Conservation (phyloP, 2,329 filamentous ascomycete genomes). For the Verticillium tricorpus region DNA sequence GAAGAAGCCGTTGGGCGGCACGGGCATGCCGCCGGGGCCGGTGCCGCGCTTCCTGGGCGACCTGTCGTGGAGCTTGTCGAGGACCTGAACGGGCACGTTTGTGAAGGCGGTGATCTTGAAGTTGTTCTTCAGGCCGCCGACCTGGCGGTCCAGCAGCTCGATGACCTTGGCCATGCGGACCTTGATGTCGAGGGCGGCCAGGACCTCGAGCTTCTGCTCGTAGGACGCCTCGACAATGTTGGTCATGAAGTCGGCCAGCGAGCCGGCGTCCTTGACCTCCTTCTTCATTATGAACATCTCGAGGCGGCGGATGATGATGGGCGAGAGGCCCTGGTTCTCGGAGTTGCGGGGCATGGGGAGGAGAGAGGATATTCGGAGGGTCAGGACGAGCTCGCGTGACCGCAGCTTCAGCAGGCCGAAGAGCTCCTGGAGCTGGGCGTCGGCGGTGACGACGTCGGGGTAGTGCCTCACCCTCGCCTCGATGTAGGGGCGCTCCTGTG, state of each 20-base stretch:
- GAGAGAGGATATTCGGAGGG: constrained; percentile 81
- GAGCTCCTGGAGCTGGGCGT: constrained; percentile 61
- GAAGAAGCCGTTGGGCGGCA: constrained; percentile 13
- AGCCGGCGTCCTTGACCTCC: constrained; percentile 74
- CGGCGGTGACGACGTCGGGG: constrained; percentile 41
- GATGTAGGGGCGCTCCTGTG: constrained; percentile 78
- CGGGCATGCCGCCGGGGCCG: constrained; percentile 9
- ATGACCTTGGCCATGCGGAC: constrained; percentile 77
- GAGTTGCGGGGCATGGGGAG: constrained; percentile 59
- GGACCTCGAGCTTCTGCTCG: constrained; percentile 84
- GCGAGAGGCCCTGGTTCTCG: constrained; percentile 62
- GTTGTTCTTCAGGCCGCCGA: constrained; percentile 78
- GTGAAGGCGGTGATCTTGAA: constrained; percentile 79
- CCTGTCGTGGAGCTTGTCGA: constrained; percentile 44
- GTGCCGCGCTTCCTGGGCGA: neutral
- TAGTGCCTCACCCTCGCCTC: constrained; percentile 73
- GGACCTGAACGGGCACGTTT: constrained; percentile 58
- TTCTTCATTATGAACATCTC: constrained; percentile 85
- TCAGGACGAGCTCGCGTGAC: constrained; percentile 79
- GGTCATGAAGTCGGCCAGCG: constrained; percentile 93
- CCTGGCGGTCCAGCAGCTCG: constrained; percentile 77
- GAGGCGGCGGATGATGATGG: constrained; percentile 78
- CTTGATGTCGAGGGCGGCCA: constrained; percentile 76
- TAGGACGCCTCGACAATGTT: constrained; percentile 84
- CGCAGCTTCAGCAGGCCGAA: constrained; percentile 80